Conservation (phyloP, 768 basidiomycete genomes). For the Mycena rosella region DNA sequence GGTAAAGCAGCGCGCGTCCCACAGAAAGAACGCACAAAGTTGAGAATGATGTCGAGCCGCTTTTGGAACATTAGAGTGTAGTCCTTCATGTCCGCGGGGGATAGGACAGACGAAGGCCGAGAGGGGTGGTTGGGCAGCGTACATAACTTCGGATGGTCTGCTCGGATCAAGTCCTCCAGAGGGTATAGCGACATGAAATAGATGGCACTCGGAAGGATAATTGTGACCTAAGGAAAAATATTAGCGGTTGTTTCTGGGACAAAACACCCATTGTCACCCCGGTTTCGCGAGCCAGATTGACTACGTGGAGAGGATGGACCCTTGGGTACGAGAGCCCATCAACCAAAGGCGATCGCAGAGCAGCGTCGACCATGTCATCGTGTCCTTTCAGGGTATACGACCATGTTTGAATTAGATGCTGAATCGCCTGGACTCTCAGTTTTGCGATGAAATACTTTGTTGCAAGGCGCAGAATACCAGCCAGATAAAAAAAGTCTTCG, state of each 20-base stretch:
- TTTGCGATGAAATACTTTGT: constrained; percentile 68
- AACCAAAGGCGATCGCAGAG: constrained; percentile 56
- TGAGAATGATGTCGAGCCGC: constrained; percentile 60
- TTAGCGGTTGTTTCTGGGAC: too few relatives aligned
- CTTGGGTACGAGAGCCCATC: constrained; percentile 66
- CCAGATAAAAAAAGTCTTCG: constrained; percentile 68
- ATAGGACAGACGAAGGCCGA: constrained; percentile 59
- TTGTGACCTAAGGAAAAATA: too few relatives aligned
- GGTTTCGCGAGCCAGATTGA: constrained; percentile 69
- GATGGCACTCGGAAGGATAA: constrained; percentile 61
- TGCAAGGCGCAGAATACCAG: constrained; percentile 68
- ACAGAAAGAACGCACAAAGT: constrained; percentile 62
- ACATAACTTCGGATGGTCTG: constrained; percentile 69
- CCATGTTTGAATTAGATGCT: constrained; percentile 64
- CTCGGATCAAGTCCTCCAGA: constrained; percentile 56
- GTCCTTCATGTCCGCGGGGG: constrained; percentile 55
- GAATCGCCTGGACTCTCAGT: constrained; percentile 55
- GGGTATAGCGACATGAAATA: background rate
- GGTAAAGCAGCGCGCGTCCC: constrained; percentile 44
- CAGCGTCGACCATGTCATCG: constrained; percentile 66
- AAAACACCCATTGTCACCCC: too few relatives aligned
- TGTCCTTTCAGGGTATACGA: constrained; percentile 66
- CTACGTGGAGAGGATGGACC: constrained; percentile 69
- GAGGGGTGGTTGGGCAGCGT: constrained; percentile 60
- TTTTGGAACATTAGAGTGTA: constrained; percentile 73